A percentile compares a stretch with the other conserved stretches of the same genome.
Evolutionary conservation across 208 protist genomes (phyloP).

Genomic region (Wallacemonas sp.): DNA sequence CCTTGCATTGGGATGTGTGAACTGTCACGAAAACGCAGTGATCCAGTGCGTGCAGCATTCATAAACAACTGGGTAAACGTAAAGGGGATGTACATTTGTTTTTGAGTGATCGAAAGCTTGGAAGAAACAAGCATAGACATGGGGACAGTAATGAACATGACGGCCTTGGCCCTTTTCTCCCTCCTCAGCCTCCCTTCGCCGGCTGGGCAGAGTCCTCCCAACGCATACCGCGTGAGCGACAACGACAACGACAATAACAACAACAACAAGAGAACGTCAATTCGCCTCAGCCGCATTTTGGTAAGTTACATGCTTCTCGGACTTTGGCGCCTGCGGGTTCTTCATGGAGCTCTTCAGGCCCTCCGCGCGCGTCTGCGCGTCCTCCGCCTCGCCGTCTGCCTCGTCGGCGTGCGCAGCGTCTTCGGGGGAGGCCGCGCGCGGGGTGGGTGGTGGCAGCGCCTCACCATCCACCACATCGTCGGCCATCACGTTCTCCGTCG

Average conservation of each 20-base stretch:
- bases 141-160: background rate
- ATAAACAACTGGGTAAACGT: background rate
- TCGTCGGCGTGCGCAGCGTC: no score
- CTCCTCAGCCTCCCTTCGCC: no score
- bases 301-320: slow-evolving; percentile 40
- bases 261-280: slow-evolving; percentile 3
- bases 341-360: slow-evolving; percentile 31
- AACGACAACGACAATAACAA: background rate
- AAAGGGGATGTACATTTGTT: no score
- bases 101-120: no score
- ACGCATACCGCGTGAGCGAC: no score
- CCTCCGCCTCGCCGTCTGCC: no score
- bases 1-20: no score
- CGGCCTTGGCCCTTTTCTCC: no score
- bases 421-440: background rate
- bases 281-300: slow-evolving; percentile 16
- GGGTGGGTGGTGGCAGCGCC: background rate
- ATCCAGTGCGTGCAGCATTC: background rate
- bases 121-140: no score
- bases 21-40: no score
- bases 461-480: background rate
- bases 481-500: background rate
- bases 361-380: background rate
- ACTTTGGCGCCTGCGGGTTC: background rate
- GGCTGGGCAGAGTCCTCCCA: no score